Base-by-base conservation (phyloP, 129 eudicot genomes). In the Helianthus tuberosus region DNA sequence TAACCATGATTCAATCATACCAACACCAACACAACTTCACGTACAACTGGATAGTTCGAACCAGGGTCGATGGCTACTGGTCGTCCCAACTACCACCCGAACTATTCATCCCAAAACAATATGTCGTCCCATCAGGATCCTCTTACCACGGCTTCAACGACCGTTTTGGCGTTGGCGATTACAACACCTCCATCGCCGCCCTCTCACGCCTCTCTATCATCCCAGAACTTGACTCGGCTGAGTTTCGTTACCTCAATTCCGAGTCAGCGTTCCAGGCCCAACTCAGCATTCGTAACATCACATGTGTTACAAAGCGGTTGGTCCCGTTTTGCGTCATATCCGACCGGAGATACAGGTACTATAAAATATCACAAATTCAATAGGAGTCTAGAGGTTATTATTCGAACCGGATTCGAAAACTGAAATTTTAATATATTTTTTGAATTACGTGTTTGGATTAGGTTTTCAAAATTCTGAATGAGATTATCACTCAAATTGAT, bases 161-260 rank as follows among this genome's bases (percentile, higher is more conserved):
- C 60, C 60, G 60, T 53, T 53, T 53, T 53, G 60, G 60, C 29
- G 0, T 53, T 4, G 60, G 60, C 10, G 60, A 53, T 8, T 53
- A 53, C 60, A 16, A 9, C 81, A 48, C 80, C 36, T 84, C 96
- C 27, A 61, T 61, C 14, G 86, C 84, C 0, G 89, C 96, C 35
- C 91, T 90, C n/a, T 85, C 93, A 10, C 88, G 96, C 9, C 96
- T 87, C 50, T 85, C 93, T 39, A 72, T 87, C 13, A 76, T 90
- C 63, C 82, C 89, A 5, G 69, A 77, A 8, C 87, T 90, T 15
- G 89, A 89, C 65, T 23, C 66, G 1, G 79, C 89, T 3, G 87
- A 81, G 57, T 51, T 75, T 69, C 55, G 47, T 3, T 70, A 69
- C 6, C 96, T 86, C 67, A 89, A 89, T 85, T 90, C 96, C 8